Base-by-base conservation (phyloP, 2,329 filamentous ascomycete genomes). In the Pseudogymnoascus verrucosus region DNA sequence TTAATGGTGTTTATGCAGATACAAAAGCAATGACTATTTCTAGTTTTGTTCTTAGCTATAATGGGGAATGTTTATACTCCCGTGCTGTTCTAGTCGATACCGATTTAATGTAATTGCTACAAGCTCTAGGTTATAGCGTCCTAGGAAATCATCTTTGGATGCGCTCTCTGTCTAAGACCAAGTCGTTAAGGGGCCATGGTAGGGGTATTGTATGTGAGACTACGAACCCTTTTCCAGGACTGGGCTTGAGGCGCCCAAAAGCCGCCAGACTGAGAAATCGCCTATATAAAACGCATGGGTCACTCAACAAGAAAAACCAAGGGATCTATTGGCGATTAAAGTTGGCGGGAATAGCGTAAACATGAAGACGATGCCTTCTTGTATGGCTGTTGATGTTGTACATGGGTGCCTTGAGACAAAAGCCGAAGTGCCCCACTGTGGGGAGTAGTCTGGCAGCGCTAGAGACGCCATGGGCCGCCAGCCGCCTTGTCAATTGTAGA, bases 1-100 rank as follows among this genome's bases (percentile, higher is more conserved):
- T 61, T 65, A 11, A 64, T 65, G 60, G 62, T 64, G 2, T 64
- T 65, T 36, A 26, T 64, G 28, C 61, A 63, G 40, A 62, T 37
- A 28, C 16, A 37, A 14, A 47, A 8, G 11, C 12, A 26, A 26
- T 47, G 12, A 26, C 12, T 26, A n/a, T 47, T 26, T 47, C 21
- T 47, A 5, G 42, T 14, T 47, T 47, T 47, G 2, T 26, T 26
- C 4, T 26, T 26, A 4, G 36, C 36, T 37, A 37, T n/a, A 37
- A 37, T 37, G 36, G 14, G 12, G 14, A n/a, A 37, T 5, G 12
- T n/a, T 37, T 37, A 10, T 31, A 14, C 6, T 37, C 12, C 12
- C 12, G 34, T 36, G 34, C 11, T 14, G 34, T 36, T 37, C 12
- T 37, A 37, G 12, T 37, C 36, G 12, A 37, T 37, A n/a, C 36